phyloP scores from a whole-genome alignment of 2,329 filamentous ascomycete genomes.

The Aspergillus sojae region DNA sequence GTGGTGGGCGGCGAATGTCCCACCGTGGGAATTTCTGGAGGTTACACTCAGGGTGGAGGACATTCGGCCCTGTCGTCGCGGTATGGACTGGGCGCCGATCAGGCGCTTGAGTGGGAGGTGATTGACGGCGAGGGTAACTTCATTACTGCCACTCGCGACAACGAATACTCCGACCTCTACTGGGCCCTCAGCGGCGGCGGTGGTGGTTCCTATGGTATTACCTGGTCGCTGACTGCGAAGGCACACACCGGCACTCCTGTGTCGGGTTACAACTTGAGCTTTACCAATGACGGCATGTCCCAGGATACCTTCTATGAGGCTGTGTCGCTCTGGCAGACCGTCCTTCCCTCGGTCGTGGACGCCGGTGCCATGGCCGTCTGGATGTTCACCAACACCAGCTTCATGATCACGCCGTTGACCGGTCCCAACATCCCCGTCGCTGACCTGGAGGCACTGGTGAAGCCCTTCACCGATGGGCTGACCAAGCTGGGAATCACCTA shows the following conservation, averaged over 20 bases:
- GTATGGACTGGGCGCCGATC: conserved; percentile 64
- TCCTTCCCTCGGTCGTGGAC: conserved; percentile 54
- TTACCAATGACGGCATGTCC: conserved; percentile 38
- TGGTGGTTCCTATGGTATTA: conserved; percentile 61
- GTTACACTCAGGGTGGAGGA: conserved; percentile 64
- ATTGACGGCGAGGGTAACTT: conserved; percentile 55
- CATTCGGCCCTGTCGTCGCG: conserved; percentile 56
- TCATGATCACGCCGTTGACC: conserved; percentile 50
- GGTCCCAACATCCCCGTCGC: conserved; percentile 50
- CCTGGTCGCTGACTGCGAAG: conserved; percentile 58
- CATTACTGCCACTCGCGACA: conserved; percentile 50
- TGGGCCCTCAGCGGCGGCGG: conserved; percentile 66
- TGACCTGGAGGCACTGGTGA: conserved; percentile 50
- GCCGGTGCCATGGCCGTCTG: conserved; percentile 55
- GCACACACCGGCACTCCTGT: conserved; percentile 50
- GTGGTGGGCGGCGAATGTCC: conserved; percentile 59
- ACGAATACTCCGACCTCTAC: conserved; percentile 58
- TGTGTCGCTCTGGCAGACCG: conserved; percentile 51
- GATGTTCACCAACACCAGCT: conserved; percentile 55
- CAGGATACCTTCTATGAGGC: conserved; percentile 53
- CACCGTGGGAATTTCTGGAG: conserved; percentile 61
- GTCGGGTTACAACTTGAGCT: conserved; percentile 50
- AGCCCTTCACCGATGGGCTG: conserved; percentile 48
- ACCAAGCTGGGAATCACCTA: conserved; percentile 38
- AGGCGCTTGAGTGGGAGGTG: conserved; percentile 59